Evolutionary conservation across 2,329 filamentous ascomycete genomes (phyloP).

Genomic region (Xylaria sp.): DNA sequence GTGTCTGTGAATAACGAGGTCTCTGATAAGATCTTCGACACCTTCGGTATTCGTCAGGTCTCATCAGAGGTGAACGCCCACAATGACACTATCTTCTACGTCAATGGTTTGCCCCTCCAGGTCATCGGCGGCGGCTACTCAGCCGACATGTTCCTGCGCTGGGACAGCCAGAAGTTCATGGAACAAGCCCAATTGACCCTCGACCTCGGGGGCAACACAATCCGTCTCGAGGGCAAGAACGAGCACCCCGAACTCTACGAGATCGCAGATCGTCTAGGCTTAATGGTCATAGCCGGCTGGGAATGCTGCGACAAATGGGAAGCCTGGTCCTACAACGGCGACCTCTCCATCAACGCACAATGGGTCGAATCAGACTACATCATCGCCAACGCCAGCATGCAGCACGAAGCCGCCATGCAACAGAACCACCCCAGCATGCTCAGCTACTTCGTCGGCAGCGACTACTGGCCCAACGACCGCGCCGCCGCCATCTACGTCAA

Average conservation of each 20-base stretch:
- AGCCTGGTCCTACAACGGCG: constrained; percentile 55
- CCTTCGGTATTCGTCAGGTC: constrained; percentile 52
- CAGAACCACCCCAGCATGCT: constrained; percentile 56
- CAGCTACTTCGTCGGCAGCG: constrained; percentile 54
- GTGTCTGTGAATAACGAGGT: constrained; percentile 23
- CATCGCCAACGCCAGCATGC: constrained; percentile 50
- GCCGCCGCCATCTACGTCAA: constrained; percentile 50
- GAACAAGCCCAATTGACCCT: constrained; percentile 49
- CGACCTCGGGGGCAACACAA: constrained; percentile 58
- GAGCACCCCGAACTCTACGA: constrained; percentile 58
- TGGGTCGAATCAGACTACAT: constrained; percentile 52
- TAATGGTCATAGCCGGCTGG: constrained; percentile 60
- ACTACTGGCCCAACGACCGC: constrained; percentile 57
- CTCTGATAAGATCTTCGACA: constrained; percentile 34
- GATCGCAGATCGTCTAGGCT: constrained; percentile 51
- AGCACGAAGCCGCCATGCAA: constrained; percentile 55
- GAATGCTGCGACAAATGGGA: constrained; percentile 67
- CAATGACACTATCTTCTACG: constrained; percentile 50
- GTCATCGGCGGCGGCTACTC: constrained; percentile 57
- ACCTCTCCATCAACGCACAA: constrained; percentile 37
- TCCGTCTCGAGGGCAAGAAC: constrained; percentile 60
- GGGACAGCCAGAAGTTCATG: constrained; percentile 43
- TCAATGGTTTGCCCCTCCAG: constrained; percentile 55
- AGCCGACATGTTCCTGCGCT: constrained; percentile 58
- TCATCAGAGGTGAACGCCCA: constrained; percentile 44